Evolutionary conservation across 495 filamentous ascomycete species (phyloP).

Genomic region (Hyaloscypha variabilis): DNA sequence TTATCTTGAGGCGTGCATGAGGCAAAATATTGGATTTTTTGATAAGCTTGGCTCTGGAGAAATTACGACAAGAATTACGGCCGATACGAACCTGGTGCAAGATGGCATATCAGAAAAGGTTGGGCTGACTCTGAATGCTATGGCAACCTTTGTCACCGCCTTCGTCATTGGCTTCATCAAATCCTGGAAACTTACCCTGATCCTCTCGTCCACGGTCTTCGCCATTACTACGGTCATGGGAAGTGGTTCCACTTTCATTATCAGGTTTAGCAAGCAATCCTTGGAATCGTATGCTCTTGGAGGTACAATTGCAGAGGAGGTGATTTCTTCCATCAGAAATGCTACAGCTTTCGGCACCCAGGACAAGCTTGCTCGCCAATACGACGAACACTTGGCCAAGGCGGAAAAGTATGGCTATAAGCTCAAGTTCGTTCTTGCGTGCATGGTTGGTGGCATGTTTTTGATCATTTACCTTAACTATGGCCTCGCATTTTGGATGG

Average conservation of each 20-base stretch:
- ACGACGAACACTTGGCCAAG: constrained; percentile 69
- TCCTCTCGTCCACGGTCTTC: constrained; percentile 76
- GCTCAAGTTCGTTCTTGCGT: constrained; percentile 65
- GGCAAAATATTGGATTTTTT: constrained; percentile 91
- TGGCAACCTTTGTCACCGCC: constrained; percentile 82
- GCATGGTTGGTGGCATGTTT: constrained; percentile 86
- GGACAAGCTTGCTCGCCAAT: constrained; percentile 82
- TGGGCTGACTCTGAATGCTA: constrained; percentile 69
- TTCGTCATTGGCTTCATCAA: constrained; percentile 88
- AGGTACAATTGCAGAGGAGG: constrained; percentile 91
- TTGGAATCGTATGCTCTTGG: constrained; percentile 79
- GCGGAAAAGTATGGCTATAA: constrained; percentile 81
- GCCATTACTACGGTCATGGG: constrained; percentile 78
- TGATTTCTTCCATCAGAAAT: constrained; percentile 90
- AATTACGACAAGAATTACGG: constrained; percentile 89
- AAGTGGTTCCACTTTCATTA: constrained; percentile 67
- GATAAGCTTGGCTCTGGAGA: constrained; percentile 91
- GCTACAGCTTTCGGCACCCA: constrained; percentile 94
- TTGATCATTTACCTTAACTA: constrained; percentile 85
- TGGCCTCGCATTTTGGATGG: constrained; percentile 94
- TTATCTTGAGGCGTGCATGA: constrained; percentile 81
- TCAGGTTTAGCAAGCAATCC: constrained; percentile 77
- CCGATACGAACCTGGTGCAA: constrained; percentile 87
- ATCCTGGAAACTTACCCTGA: constrained; percentile 82
- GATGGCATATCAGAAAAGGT: constrained; percentile 90